Base-by-base conservation (phyloP, 176 grass and related monocot genomes). In the Musa itinerans region DNA sequence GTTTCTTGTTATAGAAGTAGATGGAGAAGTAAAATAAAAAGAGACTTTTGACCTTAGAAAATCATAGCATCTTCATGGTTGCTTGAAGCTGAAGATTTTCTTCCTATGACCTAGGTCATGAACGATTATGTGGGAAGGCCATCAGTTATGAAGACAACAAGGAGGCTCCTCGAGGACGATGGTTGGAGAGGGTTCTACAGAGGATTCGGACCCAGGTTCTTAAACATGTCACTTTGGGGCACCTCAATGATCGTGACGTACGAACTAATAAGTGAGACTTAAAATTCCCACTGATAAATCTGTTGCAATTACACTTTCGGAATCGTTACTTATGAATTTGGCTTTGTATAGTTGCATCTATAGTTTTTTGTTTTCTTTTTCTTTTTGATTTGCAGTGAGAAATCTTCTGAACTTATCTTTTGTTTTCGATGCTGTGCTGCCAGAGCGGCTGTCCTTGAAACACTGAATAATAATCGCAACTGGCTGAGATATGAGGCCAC, bases 181-280 rank as follows among this genome's bases (percentile, higher is more conserved):
- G 95, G 95, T 14, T 98, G 95, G 88, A 82, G 83, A 83, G 95
- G 95, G 27, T 89, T 98, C 17, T 98, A 98, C 71, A 85, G 95
- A 86, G 95, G 95, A 56, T 98, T 98, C 76, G 95, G 95, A 65
- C 90, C 95, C 0, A 81, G 95, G 9, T 91, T 91, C 71, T 86
- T 98, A 52, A 98, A 98, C 80, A 91, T 98, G 95, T 98, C 95
- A 67, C 83, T 98, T 24, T 98, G 95, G 90, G 95, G 95, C 56
- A 98, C 95, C 90, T 98, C 95, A 27, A 98, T 98, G 95, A 98
- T 98, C 13, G 90, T 98, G 52, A 98, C 95, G 50, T 98, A 98
- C 10, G 95, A 98, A 82, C 86, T 98, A 52, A 98, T 98, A 87
- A 98, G 95, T 98, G 81, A 76, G 90, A 20, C 25, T 29, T 17